Conservation (phyloP, 2,329 filamentous ascomycete species). For the Talaromyces sp. region DNA sequence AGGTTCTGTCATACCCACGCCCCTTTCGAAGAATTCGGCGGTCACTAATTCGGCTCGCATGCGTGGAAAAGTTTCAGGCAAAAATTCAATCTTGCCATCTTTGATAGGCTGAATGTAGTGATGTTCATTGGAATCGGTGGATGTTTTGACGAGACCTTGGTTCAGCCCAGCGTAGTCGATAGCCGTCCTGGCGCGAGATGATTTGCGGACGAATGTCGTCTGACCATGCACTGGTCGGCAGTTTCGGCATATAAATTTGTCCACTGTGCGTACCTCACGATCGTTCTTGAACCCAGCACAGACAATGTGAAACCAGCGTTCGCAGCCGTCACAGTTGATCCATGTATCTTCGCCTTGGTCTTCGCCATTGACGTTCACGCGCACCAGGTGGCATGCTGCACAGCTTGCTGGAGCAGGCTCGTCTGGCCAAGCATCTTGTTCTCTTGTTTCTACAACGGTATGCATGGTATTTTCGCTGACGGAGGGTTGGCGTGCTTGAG, state of each 20-base stretch:
- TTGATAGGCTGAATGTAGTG: conserved; percentile 66
- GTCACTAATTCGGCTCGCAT: conserved; percentile 61
- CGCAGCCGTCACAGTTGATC: conserved; percentile 66
- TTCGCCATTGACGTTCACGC: conserved; percentile 46
- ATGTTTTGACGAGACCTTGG: conserved; percentile 61
- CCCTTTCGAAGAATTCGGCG: conserved; percentile 59
- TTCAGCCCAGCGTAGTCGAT: conserved; percentile 67
- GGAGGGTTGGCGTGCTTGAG: conserved; percentile 1
- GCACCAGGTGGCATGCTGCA: conserved; percentile 53
- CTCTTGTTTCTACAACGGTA: conserved; percentile 16
- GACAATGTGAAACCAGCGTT: conserved; percentile 64
- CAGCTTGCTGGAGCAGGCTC: conserved; percentile 46
- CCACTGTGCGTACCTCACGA: conserved; percentile 60
- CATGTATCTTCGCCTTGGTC: conserved; percentile 56
- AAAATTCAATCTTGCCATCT: conserved; percentile 58
- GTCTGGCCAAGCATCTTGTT: conserved; percentile 22
- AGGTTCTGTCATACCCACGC: conserved; percentile 61
- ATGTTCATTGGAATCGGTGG: conserved; percentile 60
- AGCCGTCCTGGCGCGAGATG: conserved; percentile 58
- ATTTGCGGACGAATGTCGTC: conserved; percentile 65
- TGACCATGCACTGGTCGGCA: conserved; percentile 59
- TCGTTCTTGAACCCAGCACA: conserved; percentile 64
- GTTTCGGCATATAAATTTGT: conserved; percentile 61
- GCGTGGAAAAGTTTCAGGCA: conserved; percentile 59
- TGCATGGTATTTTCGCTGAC: neutral